Evolutionary conservation across 495 filamentous ascomycete species (phyloP).

Genomic region (Cercophora scortea): DNA sequence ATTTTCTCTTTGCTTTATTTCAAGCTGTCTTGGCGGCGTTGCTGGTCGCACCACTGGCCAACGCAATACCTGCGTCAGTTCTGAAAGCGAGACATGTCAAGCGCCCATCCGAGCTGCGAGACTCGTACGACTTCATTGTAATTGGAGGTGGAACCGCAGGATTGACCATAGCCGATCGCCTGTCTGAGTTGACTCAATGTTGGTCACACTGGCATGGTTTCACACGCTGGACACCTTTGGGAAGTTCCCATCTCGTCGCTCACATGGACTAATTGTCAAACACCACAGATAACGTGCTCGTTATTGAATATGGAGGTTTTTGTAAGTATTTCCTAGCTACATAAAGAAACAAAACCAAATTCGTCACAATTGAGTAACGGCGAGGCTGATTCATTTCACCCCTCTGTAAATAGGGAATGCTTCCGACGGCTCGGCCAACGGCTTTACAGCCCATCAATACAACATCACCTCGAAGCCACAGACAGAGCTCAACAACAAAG

Average conservation of each 20-base stretch:
- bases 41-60: background rate
- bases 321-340: background rate
- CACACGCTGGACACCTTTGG: slow-evolving; percentile 25
- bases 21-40: too few relatives aligned
- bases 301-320: background rate
- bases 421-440: background rate
- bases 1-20: too few relatives aligned
- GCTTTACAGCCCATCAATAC: slow-evolving; percentile 2
- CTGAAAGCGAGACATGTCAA: background rate
- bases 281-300: slow-evolving; percentile 1
- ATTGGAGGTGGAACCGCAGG: slow-evolving; percentile 81
- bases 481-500: slow-evolving; percentile 21
- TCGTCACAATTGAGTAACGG: background rate
- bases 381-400: too few relatives aligned
- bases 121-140: slow-evolving; percentile 67
- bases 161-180: background rate
- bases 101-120: background rate
- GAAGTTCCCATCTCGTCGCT: background rate
- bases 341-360: background rate
- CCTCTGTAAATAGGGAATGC: background rate
- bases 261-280: slow-evolving; percentile 40
- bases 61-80: background rate
- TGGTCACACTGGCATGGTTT: slow-evolving; percentile 63
- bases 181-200: background rate
- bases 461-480: slow-evolving; percentile 8